Conservation (phyloP, 768 basidiomycete species). For the Pleurotus ostreatus region DNA sequence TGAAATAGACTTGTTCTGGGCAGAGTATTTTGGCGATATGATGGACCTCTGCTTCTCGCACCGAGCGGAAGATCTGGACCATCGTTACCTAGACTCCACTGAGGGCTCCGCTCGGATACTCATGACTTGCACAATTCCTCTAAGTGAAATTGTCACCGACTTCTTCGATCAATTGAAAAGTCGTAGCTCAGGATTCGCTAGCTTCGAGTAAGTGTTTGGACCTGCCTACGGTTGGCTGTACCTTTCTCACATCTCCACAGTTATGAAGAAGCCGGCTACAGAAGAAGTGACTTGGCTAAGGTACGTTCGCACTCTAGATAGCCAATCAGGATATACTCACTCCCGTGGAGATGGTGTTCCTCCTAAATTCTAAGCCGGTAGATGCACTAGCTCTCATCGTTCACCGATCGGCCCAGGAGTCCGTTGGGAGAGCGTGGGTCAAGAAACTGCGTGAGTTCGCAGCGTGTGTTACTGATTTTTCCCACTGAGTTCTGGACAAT, state of each 20-base stretch:
- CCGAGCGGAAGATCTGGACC: conserved; percentile 79
- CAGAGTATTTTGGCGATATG: conserved; percentile 93
- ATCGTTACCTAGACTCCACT: conserved; percentile 72
- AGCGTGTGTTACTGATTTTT: not conserved
- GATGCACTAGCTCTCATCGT: conserved; percentile 93
- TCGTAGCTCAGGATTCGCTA: conserved; percentile 86
- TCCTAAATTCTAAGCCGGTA: conserved; percentile 84
- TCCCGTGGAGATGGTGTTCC: conserved; percentile 71
- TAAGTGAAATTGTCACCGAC: conserved; percentile 90
- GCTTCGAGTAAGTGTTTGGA: conserved; percentile 69
- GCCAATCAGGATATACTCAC: not conserved
- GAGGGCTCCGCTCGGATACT: conserved; percentile 63
- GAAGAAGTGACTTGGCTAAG: conserved; percentile 76
- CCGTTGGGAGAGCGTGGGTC: conserved; percentile 79
- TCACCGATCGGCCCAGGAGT: conserved; percentile 73
- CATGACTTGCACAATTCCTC: conserved; percentile 77
- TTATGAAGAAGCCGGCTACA: conserved; percentile 93
- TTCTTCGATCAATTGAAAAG: conserved; percentile 96
- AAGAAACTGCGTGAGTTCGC: conserved; percentile 81
- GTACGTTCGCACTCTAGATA: conserved; percentile 31
- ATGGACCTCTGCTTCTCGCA: conserved; percentile 90
- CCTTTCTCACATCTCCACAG: conserved; percentile 33
- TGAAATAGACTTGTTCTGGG: conserved; percentile 3
- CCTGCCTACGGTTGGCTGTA: not conserved
- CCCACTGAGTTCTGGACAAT: not conserved